phyloP scores from a whole-genome alignment of 495 filamentous ascomycete species.

The Trichoderma erinaceum region DNA sequence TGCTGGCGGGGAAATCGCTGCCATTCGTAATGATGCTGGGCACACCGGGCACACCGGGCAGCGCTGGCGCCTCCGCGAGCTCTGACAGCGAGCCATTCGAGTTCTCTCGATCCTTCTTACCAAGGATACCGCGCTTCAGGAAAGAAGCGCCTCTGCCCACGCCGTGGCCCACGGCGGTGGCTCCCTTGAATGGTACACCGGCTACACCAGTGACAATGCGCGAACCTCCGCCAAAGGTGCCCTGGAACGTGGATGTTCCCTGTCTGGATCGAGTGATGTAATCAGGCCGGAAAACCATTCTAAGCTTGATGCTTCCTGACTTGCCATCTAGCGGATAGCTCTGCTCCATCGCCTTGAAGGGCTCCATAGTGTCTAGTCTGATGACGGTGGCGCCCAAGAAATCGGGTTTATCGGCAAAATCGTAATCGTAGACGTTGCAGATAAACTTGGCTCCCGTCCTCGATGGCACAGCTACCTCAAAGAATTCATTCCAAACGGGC shows the following conservation, averaged over 20 bases:
- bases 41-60: slow-evolving; percentile 16
- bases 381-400: slow-evolving; percentile 73
- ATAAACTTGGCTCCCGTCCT: slow-evolving; percentile 80
- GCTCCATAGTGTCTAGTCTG: slow-evolving; percentile 74
- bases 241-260: slow-evolving; percentile 88
- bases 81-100: slow-evolving; percentile 22
- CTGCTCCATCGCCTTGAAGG: slow-evolving; percentile 69
- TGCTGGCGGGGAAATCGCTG: slow-evolving; percentile 28
- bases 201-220: slow-evolving; percentile 75
- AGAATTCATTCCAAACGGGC: slow-evolving; percentile 92
- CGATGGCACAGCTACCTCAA: slow-evolving; percentile 75
- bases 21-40: slow-evolving; percentile 41
- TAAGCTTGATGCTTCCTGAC: slow-evolving; percentile 73
- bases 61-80: slow-evolving; percentile 24
- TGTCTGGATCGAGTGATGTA: slow-evolving; percentile 85
- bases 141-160: slow-evolving; percentile 86
- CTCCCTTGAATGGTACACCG: slow-evolving; percentile 87
- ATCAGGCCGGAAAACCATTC: slow-evolving; percentile 86
- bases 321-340: slow-evolving; percentile 80
- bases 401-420: slow-evolving; percentile 88
- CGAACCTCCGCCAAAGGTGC: slow-evolving; percentile 84
- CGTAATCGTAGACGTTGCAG: slow-evolving; percentile 87
- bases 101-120: slow-evolving; percentile 53
- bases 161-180: slow-evolving; percentile 62
- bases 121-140: slow-evolving; percentile 70